Evolutionary conservation across 805 yeast genomes (phyloP), one percentile per base, ranked within the genome.

Genomic region (Sungouiella thailandica): DNA sequence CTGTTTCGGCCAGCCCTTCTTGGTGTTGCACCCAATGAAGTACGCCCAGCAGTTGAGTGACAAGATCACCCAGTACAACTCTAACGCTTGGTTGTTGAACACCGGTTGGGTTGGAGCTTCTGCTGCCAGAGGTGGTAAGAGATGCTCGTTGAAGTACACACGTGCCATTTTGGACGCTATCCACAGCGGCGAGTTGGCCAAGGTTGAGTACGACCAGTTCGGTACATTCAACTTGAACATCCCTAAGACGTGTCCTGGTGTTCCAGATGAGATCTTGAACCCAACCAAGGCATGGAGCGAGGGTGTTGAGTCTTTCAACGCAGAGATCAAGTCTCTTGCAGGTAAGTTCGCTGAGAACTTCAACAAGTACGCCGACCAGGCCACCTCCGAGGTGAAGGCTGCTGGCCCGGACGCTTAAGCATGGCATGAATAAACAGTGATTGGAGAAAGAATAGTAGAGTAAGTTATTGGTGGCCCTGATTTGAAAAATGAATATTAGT

Each of bases 91-190:
- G 96, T 76, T 90, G 62, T 77, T 90, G 60, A 90, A 90, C 72
- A 90, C 98, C 48, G 98, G 98, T 44, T 90, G 98, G 98, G 86
- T 89, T 46, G 98, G 98, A 43, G 79, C 89, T 51, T 83, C 95
- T 40, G 95, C 85, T 47, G 72, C 86, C 36, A 75, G 79, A 60
- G 97, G 97, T 52, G 98, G 97, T 60, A 83, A 86, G 73, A 83
- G 98, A 71, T 90, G 97, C 70, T 90, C 97, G 40, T 78, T 90
- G 66, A 90, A 90, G 67, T 90, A 87, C 78, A 90, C 98, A 41
- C 83, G 98, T 72, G 95, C 96, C 39, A 89, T 90, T 45, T 72
- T 90, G 58, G 96, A 90, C 61, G 80, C 96, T 26, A 88, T 90
- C 53, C 97, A 90, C 68, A 76, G 87, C 47, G 98, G 97, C 45